Evolutionary conservation across 2,329 filamentous ascomycete genomes (phyloP).

Genomic region (Lasiodiplodia gonubiensis): DNA sequence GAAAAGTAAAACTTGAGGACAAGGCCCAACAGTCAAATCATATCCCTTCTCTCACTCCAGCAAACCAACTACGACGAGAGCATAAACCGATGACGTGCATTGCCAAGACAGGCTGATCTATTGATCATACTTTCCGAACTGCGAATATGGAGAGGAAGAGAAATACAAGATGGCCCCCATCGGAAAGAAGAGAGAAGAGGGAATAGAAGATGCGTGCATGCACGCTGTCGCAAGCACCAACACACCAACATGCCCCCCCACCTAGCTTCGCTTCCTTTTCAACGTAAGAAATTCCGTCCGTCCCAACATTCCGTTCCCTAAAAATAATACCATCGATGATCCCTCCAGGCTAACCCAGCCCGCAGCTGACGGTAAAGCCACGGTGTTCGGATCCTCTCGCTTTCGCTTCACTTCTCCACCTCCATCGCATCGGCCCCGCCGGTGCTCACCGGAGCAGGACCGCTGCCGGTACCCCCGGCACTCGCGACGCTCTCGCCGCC

Average conservation of each 20-base stretch:
- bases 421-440: slow-evolving; percentile 14
- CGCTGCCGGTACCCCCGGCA: not conserved
- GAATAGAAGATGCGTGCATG: not conserved
- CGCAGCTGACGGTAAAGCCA: not conserved
- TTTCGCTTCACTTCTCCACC: not conserved
- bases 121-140: not conserved
- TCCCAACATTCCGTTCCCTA: not conserved
- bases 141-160: not conserved
- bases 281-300: not conserved
- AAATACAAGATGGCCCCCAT: not conserved
- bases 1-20: too few relatives aligned
- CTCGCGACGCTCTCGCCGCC: slow-evolving; percentile 13
- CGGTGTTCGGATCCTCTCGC: not conserved
- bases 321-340: not conserved
- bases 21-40: too few relatives aligned
- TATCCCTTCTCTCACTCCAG: too few relatives aligned
- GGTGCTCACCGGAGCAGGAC: not conserved
- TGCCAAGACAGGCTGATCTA: not conserved
- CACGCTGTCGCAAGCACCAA: not conserved
- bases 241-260: slow-evolving; percentile 1
- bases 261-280: not conserved
- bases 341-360: not conserved
- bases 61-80: not conserved
- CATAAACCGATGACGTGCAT: not conserved
- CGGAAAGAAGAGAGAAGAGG: not conserved